Conservation (phyloP, 1,284 basidiomycete species). For the Erythrobasidium hasegawianum region DNA sequence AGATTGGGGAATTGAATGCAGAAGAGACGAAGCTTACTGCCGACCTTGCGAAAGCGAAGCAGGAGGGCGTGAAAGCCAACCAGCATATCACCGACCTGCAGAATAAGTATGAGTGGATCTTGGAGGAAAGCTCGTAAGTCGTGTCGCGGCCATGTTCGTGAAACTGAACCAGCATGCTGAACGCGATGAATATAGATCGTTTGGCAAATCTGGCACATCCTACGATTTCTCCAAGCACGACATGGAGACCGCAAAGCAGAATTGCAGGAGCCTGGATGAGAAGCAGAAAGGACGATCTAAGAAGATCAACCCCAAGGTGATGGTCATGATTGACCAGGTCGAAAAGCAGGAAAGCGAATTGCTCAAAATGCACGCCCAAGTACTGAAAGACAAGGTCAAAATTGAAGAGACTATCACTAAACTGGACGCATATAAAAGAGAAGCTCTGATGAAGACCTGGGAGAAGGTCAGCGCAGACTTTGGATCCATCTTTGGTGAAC, state of each 20-base stretch:
- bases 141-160: no score
- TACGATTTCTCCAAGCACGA: constrained; percentile 81
- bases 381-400: constrained; percentile 90
- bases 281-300: constrained; percentile 84
- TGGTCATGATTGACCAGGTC: constrained; percentile 95
- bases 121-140: constrained; percentile 75
- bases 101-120: constrained; percentile 82
- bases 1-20: constrained; percentile 68
- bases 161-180: no score
- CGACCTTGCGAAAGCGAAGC: constrained; percentile 54
- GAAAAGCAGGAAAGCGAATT: constrained; percentile 88
- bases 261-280: constrained; percentile 71
- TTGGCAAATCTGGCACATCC: constrained; percentile 73
- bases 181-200: no score
- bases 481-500: constrained; percentile 91
- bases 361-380: constrained; percentile 83
- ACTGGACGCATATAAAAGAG: constrained; percentile 88
- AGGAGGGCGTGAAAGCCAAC: constrained; percentile 50
- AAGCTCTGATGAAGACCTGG: constrained; percentile 91
- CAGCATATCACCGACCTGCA: constrained; percentile 58
- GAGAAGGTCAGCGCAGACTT: constrained; percentile 93
- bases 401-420: constrained; percentile 93
- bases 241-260: constrained; percentile 61
- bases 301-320: constrained; percentile 91
- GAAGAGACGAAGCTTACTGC: constrained; percentile 60